A percentile compares a stretch with the other conserved stretches of the same genome.
These are phyloP conservation scores for Pseudocercospora macadamiae DNA, from an alignment of 2,329 filamentous ascomycete species.

Conservation along the genomic window DNA sequence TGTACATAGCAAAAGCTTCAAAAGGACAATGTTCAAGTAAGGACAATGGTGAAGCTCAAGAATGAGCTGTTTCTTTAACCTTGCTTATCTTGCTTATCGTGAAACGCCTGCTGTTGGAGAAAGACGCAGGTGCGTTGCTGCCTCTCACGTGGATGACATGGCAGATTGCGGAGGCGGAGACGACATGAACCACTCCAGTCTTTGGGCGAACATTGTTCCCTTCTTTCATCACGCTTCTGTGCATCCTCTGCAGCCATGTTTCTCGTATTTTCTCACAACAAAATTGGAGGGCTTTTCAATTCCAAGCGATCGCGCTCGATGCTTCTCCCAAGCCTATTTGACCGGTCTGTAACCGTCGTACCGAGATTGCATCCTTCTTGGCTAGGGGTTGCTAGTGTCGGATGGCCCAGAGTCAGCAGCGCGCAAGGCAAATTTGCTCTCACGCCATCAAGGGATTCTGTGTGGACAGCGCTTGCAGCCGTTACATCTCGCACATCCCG, in stretches of 20 bases:
- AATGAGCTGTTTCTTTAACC: neutral
- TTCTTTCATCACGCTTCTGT: neutral
- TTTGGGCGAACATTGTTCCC: neutral
- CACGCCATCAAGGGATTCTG: constrained; percentile 5
- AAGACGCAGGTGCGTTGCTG: no score
- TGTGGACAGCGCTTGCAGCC: constrained; percentile 10
- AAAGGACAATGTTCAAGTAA: neutral
- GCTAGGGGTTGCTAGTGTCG: neutral
- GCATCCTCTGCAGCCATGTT: neutral
- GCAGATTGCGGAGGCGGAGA: no score
- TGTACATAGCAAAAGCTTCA: neutral
- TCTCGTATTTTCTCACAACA: neutral
- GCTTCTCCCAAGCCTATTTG: neutral
- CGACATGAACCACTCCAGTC: no score
- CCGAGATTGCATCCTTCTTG: constrained; percentile 6
- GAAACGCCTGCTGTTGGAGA: no score
- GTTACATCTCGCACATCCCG: neutral
- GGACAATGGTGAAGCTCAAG: neutral
- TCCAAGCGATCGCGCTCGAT: neutral
- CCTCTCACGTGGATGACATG: neutral
- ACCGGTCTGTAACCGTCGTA: neutral
- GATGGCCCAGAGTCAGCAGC: neutral
- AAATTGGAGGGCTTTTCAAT: neutral
- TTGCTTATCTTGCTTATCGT: no score
- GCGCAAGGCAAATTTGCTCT: constrained; percentile 7